Percentiles rank a stretch among this genome's conserved stretches.
Conservation (phyloP, 257 asterid species). For the Henckelia pumila region DNA sequence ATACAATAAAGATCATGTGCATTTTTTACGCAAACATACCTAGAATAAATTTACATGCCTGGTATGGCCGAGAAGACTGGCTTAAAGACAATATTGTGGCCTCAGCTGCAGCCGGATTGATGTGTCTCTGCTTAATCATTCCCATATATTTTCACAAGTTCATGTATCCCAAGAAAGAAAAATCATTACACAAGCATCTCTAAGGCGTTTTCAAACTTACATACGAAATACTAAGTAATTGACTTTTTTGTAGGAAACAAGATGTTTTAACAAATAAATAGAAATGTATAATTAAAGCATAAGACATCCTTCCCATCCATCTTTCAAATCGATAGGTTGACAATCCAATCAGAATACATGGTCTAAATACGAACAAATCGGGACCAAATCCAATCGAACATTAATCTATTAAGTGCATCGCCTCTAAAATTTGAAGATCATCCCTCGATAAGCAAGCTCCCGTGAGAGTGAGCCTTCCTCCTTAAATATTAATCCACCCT, state of each 20-base stretch:
- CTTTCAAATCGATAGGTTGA: too few species aligned
- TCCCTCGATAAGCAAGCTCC: too few species aligned
- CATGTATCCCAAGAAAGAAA: conserved; percentile 31
- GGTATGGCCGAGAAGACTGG: conserved; percentile 81
- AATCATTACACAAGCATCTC: conserved; percentile 23
- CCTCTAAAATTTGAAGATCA: too few species aligned
- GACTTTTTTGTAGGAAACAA: neutral
- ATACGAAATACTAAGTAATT: conserved; percentile 5
- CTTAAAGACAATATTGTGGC: conserved; percentile 68
- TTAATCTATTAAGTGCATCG: too few species aligned
- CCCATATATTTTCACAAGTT: conserved; percentile 25
- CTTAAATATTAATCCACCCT: too few species aligned
- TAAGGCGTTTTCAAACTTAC: conserved; percentile 15
- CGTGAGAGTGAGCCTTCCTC: too few species aligned
- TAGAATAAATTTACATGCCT: conserved; percentile 77
- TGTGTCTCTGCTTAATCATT: conserved; percentile 60
- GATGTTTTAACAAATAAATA: too few species aligned
- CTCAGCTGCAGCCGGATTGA: conserved; percentile 85
- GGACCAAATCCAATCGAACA: too few species aligned
- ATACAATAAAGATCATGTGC: conserved; percentile 7
- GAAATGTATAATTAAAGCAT: too few species aligned
- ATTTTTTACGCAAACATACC: conserved; percentile 50
- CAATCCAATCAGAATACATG: neutral
- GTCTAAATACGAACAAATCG: too few species aligned
- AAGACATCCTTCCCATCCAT: too few species aligned